These are phyloP conservation scores for Raffaelea arxii DNA, from an alignment of 2,329 filamentous ascomycete species.

Conservation along the genomic window DNA sequence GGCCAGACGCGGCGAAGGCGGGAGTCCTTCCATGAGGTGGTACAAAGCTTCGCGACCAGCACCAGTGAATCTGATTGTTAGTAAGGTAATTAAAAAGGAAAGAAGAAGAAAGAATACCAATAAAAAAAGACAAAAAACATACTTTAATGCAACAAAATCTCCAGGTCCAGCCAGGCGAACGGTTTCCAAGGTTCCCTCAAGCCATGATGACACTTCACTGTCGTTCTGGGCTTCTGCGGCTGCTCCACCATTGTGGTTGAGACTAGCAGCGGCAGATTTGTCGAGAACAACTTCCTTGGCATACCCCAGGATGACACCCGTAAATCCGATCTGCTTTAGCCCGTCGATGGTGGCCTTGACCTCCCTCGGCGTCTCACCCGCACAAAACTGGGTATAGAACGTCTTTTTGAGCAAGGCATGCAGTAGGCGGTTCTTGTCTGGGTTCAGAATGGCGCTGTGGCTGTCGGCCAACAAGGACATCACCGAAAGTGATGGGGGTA, in stretches of 20 bases:
- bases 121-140: constrained; percentile 7
- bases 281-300: constrained; percentile 70
- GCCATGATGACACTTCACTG: constrained; percentile 62
- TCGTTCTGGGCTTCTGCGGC: constrained; percentile 37
- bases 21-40: constrained; percentile 51
- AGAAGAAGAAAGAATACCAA: neutral
- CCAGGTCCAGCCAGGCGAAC: constrained; percentile 61
- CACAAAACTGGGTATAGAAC: constrained; percentile 88
- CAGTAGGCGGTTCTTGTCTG: constrained; percentile 66
- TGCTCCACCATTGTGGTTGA: constrained; percentile 34
- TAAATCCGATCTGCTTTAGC: constrained; percentile 67
- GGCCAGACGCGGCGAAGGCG: constrained; percentile 54
- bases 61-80: constrained; percentile 56
- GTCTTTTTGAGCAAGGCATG: constrained; percentile 65
- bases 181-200: constrained; percentile 63
- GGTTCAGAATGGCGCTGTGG: constrained; percentile 54
- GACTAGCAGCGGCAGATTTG: constrained; percentile 37
- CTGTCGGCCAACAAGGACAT: constrained; percentile 64
- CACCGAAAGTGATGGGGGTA: constrained; percentile 58
- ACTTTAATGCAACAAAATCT: constrained; percentile 59
- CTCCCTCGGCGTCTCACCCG: constrained; percentile 63
- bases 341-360: constrained; percentile 54
- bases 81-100: no score
- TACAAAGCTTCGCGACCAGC: constrained; percentile 65
- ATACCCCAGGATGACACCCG: constrained; percentile 76